Evolutionary conservation across 495 filamentous ascomycete species (phyloP).

Genomic region (Cairneyella variabilis): DNA sequence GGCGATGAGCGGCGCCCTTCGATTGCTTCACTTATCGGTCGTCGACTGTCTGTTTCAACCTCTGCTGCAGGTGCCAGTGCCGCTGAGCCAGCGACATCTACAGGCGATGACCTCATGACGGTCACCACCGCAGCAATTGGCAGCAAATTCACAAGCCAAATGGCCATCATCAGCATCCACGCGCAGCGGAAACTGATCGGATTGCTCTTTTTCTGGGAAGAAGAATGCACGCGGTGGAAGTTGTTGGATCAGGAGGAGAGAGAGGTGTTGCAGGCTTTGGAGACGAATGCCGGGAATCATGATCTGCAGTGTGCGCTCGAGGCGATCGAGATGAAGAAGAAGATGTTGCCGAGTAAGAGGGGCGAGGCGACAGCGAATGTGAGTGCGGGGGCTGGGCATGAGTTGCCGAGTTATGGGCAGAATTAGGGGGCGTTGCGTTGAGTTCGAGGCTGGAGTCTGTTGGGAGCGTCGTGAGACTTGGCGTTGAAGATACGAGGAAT

Average conservation of each 20-base stretch:
- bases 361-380: slow-evolving; percentile 18
- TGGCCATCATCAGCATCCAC: slow-evolving; percentile 23
- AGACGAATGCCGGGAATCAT: slow-evolving; percentile 1
- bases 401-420: slow-evolving; percentile 17
- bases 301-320: slow-evolving; percentile 19
- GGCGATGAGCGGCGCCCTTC: too few relatives aligned
- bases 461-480: too few relatives aligned
- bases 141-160: slow-evolving; percentile 25
- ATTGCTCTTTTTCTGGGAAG: slow-evolving; percentile 34
- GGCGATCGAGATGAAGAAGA: slow-evolving; percentile 22
- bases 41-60: too few relatives aligned
- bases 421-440: too few relatives aligned
- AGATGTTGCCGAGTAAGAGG: slow-evolving; percentile 24
- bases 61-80: too few relatives aligned
- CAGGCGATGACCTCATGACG: neutral
- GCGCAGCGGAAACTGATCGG: slow-evolving; percentile 30
- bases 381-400: slow-evolving; percentile 8
- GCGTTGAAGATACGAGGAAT: too few relatives aligned
- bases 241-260: slow-evolving; percentile 26
- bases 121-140: slow-evolving; percentile 25
- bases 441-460: too few relatives aligned
- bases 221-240: slow-evolving; percentile 29
- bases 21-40: too few relatives aligned
- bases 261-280: slow-evolving; percentile 21
- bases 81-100: neutral